phyloP scores from a whole-genome alignment of 73 alveolate genomes.

The Stentor coeruleus region DNA sequence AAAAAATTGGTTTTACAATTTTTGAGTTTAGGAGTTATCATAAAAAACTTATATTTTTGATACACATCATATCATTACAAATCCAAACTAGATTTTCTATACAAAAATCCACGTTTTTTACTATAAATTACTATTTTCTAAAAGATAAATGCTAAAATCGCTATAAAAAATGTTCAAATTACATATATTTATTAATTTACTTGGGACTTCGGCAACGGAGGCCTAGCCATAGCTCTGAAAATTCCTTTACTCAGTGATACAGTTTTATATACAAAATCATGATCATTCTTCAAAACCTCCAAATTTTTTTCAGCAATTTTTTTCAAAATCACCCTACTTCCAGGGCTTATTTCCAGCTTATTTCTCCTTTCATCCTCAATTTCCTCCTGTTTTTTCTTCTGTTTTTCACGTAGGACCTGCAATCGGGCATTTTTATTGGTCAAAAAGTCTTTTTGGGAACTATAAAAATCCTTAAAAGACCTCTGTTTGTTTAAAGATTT shows the following conservation, averaged over 20 bases:
- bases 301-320: too few species aligned
- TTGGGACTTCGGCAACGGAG: constrained; percentile 2
- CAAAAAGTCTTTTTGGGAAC: not conserved
- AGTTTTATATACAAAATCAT: not conserved
- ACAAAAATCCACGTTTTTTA: too few species aligned
- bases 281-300: too few species aligned
- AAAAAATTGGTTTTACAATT: too few species aligned
- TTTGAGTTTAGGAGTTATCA: too few species aligned
- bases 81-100: too few species aligned
- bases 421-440: not conserved
- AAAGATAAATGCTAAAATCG: too few species aligned
- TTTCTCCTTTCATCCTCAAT: not conserved
- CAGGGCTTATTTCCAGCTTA: not conserved
- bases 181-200: too few species aligned
- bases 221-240: not conserved
- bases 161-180: too few species aligned
- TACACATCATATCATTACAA: too few species aligned
- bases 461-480: not conserved
- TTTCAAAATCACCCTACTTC: not conserved
- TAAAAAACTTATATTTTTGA: too few species aligned
- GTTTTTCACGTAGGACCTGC: not conserved
- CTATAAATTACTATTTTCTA: too few species aligned
- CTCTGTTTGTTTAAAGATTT: not conserved
- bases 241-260: not conserved
- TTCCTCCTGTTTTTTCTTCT: not conserved